Percentiles rank a stretch among this genome's conserved stretches.
Evolutionary conservation across 495 filamentous ascomycete species (phyloP).

Genomic region (Beverwykella pulmonaria): DNA sequence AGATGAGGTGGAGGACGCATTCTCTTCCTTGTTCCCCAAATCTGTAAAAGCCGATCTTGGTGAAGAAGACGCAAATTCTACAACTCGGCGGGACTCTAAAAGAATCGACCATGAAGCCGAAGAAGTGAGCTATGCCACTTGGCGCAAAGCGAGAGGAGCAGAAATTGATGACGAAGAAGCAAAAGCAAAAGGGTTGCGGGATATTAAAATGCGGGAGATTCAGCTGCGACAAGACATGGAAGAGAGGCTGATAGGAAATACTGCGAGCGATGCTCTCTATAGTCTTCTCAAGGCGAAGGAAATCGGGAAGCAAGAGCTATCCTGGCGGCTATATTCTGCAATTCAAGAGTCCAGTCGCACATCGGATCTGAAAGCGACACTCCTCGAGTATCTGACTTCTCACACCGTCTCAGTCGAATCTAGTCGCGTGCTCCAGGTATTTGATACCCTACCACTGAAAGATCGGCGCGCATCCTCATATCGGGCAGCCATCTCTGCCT

Average conservation of each 20-base stretch:
- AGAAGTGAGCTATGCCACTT: too few species aligned
- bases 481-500: slow-evolving; percentile 31
- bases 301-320: slow-evolving; percentile 16
- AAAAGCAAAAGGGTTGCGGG: not conserved
- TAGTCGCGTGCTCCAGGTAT: slow-evolving; percentile 29
- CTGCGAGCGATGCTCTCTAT: slow-evolving; percentile 19
- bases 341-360: slow-evolving; percentile 34
- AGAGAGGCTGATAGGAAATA: slow-evolving; percentile 7
- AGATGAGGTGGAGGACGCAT: not conserved
- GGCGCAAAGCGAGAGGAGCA: not conserved
- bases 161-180: not conserved
- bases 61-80: not conserved
- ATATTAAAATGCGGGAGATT: not conserved
- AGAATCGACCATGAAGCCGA: not conserved
- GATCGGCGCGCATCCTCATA: slow-evolving; percentile 35
- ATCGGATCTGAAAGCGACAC: slow-evolving; percentile 15
- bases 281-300: slow-evolving; percentile 10
- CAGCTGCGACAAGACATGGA: slow-evolving; percentile 18
- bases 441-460: slow-evolving; percentile 16
- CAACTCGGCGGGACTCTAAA: not conserved
- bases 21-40: not conserved
- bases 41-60: not conserved
- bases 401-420: slow-evolving; percentile 8
- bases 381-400: slow-evolving; percentile 42
- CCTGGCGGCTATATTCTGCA: slow-evolving; percentile 25